Evolutionary conservation across 306 rosid species (phyloP).

Genomic region (Canavalia gladiata): DNA sequence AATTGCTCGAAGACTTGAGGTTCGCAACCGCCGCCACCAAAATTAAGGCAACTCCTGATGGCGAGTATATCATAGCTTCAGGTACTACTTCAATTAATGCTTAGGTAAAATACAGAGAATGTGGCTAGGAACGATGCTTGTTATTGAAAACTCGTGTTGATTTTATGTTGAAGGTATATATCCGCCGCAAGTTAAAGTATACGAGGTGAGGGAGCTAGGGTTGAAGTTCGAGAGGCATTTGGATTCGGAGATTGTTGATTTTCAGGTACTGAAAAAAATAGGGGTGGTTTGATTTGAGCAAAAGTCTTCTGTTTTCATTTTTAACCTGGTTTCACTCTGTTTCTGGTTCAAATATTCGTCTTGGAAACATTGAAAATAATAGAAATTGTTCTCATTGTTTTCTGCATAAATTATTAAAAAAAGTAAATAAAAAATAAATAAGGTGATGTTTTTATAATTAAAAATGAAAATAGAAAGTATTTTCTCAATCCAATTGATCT

Average conservation of each 20-base stretch:
- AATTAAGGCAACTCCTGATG: conserved; percentile 88
- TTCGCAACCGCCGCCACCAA: conserved; percentile 86
- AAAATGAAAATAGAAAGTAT: too few species aligned
- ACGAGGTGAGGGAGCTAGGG: conserved; percentile 80
- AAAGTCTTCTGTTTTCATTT: too few species aligned
- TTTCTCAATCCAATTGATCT: too few species aligned
- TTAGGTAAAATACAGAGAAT: neutral
- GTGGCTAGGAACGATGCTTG: neutral
- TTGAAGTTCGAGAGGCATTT: conserved; percentile 94
- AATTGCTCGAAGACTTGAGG: conserved; percentile 78
- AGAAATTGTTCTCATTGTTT: too few species aligned
- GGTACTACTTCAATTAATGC: neutral
- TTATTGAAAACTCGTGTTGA: neutral
- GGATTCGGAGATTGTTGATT: conserved; percentile 90
- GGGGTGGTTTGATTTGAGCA: too few species aligned
- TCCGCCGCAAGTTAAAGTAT: conserved; percentile 94
- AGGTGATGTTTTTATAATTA: too few species aligned
- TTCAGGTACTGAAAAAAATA: conserved; percentile 65
- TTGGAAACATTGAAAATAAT: too few species aligned
- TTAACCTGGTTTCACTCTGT: neutral
- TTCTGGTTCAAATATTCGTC: neutral
- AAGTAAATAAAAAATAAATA: too few species aligned
- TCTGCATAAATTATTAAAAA: too few species aligned
- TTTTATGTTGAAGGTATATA: conserved; percentile 74
- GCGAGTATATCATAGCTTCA: conserved; percentile 86